phyloP scores from a whole-genome alignment of 257 asterid species.

The Asclepias syriaca region DNA sequence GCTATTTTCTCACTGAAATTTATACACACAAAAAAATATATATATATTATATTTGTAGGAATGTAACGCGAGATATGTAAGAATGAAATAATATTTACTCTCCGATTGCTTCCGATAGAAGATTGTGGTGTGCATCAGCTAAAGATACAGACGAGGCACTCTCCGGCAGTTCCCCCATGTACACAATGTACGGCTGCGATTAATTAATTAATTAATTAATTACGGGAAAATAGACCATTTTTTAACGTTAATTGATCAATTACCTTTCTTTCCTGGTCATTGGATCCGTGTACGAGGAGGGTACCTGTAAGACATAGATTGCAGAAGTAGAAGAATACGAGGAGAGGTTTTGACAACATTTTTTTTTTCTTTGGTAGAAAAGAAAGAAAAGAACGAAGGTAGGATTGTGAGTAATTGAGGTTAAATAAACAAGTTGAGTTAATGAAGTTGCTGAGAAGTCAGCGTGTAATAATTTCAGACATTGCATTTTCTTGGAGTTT shows the following conservation, averaged over 20 bases:
- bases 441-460: too few species aligned
- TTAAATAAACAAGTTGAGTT: too few species aligned
- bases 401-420: too few species aligned
- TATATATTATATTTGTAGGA: too few species aligned
- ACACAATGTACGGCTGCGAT: slow-evolving; percentile 61
- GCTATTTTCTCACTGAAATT: slow-evolving; percentile 48
- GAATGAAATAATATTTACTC: slow-evolving; percentile 32
- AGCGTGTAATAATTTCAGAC: too few species aligned
- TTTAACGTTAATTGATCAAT: too few species aligned
- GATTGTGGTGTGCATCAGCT: slow-evolving; percentile 36
- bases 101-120: slow-evolving; percentile 58
- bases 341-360: neutral
- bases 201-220: too few species aligned
- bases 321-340: slow-evolving; percentile 10
- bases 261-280: slow-evolving; percentile 46
- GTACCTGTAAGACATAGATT: slow-evolving; percentile 18
- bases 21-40: too few species aligned
- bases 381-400: too few species aligned
- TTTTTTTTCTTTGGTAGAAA: too few species aligned
- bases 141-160: slow-evolving; percentile 19
- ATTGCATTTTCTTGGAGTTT: too few species aligned
- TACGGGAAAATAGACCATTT: neutral
- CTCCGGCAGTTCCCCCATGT: slow-evolving; percentile 73
- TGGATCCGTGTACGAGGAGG: slow-evolving; percentile 14
- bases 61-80: too few species aligned